phyloP scores from a whole-genome alignment of 768 basidiomycete species.

The Termitomyces heimii region DNA sequence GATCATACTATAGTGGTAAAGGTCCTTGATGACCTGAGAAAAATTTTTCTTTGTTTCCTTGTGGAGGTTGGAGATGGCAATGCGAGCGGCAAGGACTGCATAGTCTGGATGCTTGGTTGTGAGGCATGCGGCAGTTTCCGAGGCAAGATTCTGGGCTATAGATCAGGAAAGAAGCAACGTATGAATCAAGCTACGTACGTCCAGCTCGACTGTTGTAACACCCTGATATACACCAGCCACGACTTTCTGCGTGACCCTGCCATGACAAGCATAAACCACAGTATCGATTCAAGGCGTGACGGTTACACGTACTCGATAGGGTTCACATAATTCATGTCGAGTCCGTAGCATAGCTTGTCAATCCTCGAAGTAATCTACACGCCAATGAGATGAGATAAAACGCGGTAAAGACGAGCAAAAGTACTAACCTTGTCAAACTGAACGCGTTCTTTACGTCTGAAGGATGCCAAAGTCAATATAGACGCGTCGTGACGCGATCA shows the following conservation, averaged over 20 bases:
- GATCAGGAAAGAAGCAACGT: not conserved
- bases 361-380: conserved; percentile 79
- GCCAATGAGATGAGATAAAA: conserved; percentile 9
- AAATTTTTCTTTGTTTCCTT: conserved; percentile 99
- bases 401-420: conserved; percentile 8
- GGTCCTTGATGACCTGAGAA: conserved; percentile 84
- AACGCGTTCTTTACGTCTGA: conserved; percentile 83
- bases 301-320: conserved; percentile 71
- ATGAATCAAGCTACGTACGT: conserved; percentile 47
- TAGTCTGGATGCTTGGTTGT: conserved; percentile 98
- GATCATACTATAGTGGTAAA: conserved; percentile 77
- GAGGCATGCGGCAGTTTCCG: conserved; percentile 95
- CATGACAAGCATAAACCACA: not conserved
- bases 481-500: conserved; percentile 32
- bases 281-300: not conserved
- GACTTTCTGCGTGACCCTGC: conserved; percentile 86
- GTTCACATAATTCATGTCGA: conserved; percentile 88
- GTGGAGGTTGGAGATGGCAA: conserved; percentile 97
- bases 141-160: conserved; percentile 77
- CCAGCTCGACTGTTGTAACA: conserved; percentile 95
- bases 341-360: conserved; percentile 91
- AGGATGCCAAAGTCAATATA: conserved; percentile 14
- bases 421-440: conserved; percentile 82
- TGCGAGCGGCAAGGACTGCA: conserved; percentile 95
- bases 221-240: conserved; percentile 91